phyloP scores from a whole-genome alignment of 805 yeast genomes.

The Lachancea meyersii region DNA sequence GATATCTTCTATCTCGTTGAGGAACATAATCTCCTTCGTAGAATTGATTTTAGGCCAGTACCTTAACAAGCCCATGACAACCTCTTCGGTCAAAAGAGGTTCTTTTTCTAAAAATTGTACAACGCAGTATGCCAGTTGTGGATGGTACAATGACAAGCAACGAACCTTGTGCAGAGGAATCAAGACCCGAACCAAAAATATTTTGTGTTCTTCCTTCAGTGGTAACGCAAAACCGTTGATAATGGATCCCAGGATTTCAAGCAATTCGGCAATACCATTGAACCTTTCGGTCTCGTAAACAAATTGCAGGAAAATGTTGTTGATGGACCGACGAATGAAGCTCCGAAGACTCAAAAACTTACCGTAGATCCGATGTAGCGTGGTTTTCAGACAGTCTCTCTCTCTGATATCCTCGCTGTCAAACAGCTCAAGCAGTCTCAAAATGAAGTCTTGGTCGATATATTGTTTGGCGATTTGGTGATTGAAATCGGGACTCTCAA shows the following conservation, averaged over 20 bases:
- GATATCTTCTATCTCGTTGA: conserved; percentile 93
- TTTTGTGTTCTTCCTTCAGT: conserved; percentile 92
- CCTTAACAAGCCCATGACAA: conserved; percentile 84
- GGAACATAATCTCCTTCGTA: conserved; percentile 92
- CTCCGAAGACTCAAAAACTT: conserved; percentile 85
- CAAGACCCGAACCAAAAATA: conserved; percentile 76
- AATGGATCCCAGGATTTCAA: conserved; percentile 92
- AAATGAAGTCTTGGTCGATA: conserved; percentile 85
- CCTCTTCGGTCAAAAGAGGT: conserved; percentile 87
- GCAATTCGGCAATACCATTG: conserved; percentile 90
- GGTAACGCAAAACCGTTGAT: conserved; percentile 98
- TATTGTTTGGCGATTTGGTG: conserved; percentile 89
- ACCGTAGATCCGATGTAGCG: conserved; percentile 93
- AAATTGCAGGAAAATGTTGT: conserved; percentile 87
- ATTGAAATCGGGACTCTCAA: conserved; percentile 91
- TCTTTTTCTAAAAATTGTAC: conserved; percentile 96
- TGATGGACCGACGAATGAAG: conserved; percentile 84
- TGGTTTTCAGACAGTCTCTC: conserved; percentile 90
- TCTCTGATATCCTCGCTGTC: conserved; percentile 97
- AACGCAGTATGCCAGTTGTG: conserved; percentile 94
- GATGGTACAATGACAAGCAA: conserved; percentile 84
- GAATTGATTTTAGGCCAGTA: conserved; percentile 96
- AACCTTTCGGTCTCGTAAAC: conserved; percentile 92
- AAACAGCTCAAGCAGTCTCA: conserved; percentile 76
- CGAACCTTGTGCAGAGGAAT: conserved; percentile 91